Evolutionary conservation across 2,329 filamentous ascomycete species (phyloP).

Genomic region (Cytospora paraplurivora): DNA sequence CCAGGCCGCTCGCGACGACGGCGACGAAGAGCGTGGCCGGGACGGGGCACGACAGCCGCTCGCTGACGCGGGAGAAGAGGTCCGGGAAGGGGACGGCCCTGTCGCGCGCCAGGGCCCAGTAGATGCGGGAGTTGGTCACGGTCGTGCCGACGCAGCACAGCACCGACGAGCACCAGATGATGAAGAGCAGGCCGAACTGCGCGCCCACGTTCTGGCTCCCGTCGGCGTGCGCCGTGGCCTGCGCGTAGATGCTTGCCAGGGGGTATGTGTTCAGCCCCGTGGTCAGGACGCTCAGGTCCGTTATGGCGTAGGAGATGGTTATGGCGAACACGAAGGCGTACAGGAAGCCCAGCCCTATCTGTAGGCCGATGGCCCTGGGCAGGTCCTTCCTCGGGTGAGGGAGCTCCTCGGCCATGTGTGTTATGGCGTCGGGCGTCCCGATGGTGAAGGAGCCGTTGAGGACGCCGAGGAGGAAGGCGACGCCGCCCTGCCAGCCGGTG

Average conservation of each 20-base stretch:
- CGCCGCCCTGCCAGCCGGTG: slow-evolving; percentile 58
- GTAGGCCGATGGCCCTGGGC: slow-evolving; percentile 53
- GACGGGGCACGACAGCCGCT: slow-evolving; percentile 58
- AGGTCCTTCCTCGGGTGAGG: slow-evolving; percentile 49
- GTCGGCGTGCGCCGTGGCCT: slow-evolving; percentile 50
- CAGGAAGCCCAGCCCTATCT: slow-evolving; percentile 48
- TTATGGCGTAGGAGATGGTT: slow-evolving; percentile 56
- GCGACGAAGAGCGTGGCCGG: slow-evolving; percentile 59
- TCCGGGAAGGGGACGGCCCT: slow-evolving; percentile 59
- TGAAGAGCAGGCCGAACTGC: slow-evolving; percentile 59
- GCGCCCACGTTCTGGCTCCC: slow-evolving; percentile 52
- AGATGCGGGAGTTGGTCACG: slow-evolving; percentile 48
- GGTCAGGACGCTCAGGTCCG: slow-evolving; percentile 56
- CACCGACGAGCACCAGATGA: slow-evolving; percentile 54
- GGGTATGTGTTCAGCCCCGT: slow-evolving; percentile 57
- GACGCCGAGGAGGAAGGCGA: slow-evolving; percentile 67
- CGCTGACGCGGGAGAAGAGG: slow-evolving; percentile 56
- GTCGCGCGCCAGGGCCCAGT: slow-evolving; percentile 60
- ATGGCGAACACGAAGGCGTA: slow-evolving; percentile 56
- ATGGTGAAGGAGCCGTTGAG: slow-evolving; percentile 69
- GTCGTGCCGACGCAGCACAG: slow-evolving; percentile 54
- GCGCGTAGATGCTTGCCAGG: slow-evolving; percentile 63
- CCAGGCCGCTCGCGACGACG: slow-evolving; percentile 53
- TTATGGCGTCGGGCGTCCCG: slow-evolving; percentile 65
- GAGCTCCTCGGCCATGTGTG: slow-evolving; percentile 64